Evolutionary conservation across 2,329 filamentous ascomycete species (phyloP), one percentile per base, ranked within the genome.

Genomic region (Pestalotiopsis sp.): DNA sequence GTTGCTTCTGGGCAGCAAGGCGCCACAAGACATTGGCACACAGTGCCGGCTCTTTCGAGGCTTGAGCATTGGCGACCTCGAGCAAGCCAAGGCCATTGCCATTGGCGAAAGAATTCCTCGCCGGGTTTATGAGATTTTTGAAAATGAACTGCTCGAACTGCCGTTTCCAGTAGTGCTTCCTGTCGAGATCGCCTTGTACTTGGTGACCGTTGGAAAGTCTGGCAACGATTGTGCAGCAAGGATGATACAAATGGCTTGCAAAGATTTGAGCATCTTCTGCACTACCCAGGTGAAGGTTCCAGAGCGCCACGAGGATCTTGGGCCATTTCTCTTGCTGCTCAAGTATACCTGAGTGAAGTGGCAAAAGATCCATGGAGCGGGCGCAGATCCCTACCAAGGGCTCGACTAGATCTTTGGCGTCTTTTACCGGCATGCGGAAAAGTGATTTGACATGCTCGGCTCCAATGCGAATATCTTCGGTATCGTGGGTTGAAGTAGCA

Each of bases 371-470:
- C 55, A 85, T 66, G 0, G 83, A 78, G 17, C 79, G 68, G 36
- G 81, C 75, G 74, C 86, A 89, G 3, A 86, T 73, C 2, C 74
- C 73, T 4, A 90, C 73, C 5, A 87, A 77, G 1, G 84, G 83
- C 2, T 81, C 81, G 14, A 85, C 77, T 4, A 88, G 76, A 3
- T 79, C 76, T 14, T 84, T 80, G 6, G 83, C 81, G 20, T 89
- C 87, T 9, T 79, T 70, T 0, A 84, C 83, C 1, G 87, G 80
- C 0, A 81, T 81, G 67, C 81, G 85, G 74, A 90, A 89, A 6
- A 90, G 79, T 3, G 87, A 87, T 71, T 85, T 86, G 72, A 90
- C 83, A 70, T 89, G 87, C 73, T 89, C 87, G 1, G 85, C 85
- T 17, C 88, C 88, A 72, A 88, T 87, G 65, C 77, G 82, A 72